Conservation (phyloP, 495 filamentous ascomycete species). For the Penicillium roqueforti region DNA sequence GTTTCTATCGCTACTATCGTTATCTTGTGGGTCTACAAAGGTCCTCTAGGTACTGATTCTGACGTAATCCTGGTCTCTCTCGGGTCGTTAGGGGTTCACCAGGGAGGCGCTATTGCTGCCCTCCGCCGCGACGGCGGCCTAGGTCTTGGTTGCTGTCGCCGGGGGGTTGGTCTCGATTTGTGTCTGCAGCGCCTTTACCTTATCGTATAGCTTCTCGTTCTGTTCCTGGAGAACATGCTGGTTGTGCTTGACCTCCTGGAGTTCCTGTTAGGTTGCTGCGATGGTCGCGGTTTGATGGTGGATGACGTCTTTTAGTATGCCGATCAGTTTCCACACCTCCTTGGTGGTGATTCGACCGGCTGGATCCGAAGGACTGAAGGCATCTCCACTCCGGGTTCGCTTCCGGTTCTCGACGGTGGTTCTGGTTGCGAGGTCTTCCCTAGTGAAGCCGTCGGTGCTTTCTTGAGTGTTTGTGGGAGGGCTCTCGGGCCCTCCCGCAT, state of each 20-base stretch:
- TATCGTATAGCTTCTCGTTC: slow-evolving; percentile 16
- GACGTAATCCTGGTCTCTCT: neutral
- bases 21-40: slow-evolving; percentile 20
- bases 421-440: slow-evolving; percentile 1
- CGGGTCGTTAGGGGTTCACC: no score
- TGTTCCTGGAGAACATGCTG: slow-evolving; percentile 16
- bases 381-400: slow-evolving; percentile 12
- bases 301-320: slow-evolving; percentile 15
- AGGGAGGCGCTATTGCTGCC: no score
- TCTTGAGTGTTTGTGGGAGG: slow-evolving; percentile 18
- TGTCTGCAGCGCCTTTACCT: slow-evolving; percentile 13
- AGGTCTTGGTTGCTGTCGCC: slow-evolving; percentile 1
- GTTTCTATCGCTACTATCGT: slow-evolving; percentile 11
- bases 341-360: slow-evolving; percentile 19
- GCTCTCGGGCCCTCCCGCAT: slow-evolving; percentile 13
- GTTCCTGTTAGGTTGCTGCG: slow-evolving; percentile 11
- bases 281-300: slow-evolving; percentile 14
- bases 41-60: slow-evolving; percentile 12
- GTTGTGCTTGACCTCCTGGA: slow-evolving; percentile 19
- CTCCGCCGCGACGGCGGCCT: no score
- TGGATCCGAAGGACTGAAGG: slow-evolving; percentile 7
- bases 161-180: slow-evolving; percentile 7
- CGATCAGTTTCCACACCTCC: slow-evolving; percentile 21
- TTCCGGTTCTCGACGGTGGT: slow-evolving; percentile 2
- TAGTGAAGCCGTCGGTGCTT: slow-evolving; percentile 5